A percentile compares a stretch with the other conserved stretches of the same genome.
Conservation (phyloP, 768 basidiomycete genomes). For the Crepidotus variabilis region DNA sequence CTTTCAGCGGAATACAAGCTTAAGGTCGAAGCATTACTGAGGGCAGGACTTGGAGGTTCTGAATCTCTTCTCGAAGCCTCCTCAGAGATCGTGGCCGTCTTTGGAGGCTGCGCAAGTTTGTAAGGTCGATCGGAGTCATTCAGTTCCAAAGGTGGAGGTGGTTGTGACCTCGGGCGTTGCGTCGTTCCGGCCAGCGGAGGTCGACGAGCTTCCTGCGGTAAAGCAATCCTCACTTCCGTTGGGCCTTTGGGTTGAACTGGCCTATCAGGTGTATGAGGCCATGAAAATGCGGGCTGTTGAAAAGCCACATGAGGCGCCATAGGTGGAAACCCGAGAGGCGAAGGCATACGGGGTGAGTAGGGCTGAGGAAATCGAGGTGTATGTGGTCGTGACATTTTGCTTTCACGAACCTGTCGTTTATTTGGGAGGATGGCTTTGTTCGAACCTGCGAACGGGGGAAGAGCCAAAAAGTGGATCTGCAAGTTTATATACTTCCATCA, state of each 20-base stretch:
- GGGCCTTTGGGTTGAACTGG: constrained; percentile 3
- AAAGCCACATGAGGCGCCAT: constrained; percentile 7
- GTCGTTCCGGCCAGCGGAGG: constrained; percentile 14
- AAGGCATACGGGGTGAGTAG: constrained; percentile 11
- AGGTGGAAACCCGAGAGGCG: constrained; percentile 12
- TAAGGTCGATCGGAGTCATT: neutral
- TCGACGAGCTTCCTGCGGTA: constrained; percentile 10
- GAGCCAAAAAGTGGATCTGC: neutral
- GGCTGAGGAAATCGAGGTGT: constrained; percentile 8
- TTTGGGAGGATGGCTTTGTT: constrained; percentile 8
- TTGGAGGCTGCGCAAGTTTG: constrained; percentile 1
- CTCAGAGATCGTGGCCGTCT: neutral
- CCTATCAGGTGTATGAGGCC: constrained; percentile 10
- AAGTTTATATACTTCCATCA: neutral
- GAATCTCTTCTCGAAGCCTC: neutral
- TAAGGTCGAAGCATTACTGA: constrained; percentile 8
- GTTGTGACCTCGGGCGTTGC: constrained; percentile 4
- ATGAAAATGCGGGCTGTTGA: constrained; percentile 4
- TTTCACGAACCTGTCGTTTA: neutral
- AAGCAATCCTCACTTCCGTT: constrained; percentile 3
- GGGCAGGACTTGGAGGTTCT: constrained; percentile 2
- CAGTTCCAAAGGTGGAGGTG: constrained; percentile 4
- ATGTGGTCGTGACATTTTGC: constrained; percentile 5
- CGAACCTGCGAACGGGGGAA: constrained; percentile 11
- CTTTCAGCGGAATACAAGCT: constrained; percentile 10